Conservation (phyloP, 371 early-diverging fungal genomes). For the Coemansia sp. region DNA sequence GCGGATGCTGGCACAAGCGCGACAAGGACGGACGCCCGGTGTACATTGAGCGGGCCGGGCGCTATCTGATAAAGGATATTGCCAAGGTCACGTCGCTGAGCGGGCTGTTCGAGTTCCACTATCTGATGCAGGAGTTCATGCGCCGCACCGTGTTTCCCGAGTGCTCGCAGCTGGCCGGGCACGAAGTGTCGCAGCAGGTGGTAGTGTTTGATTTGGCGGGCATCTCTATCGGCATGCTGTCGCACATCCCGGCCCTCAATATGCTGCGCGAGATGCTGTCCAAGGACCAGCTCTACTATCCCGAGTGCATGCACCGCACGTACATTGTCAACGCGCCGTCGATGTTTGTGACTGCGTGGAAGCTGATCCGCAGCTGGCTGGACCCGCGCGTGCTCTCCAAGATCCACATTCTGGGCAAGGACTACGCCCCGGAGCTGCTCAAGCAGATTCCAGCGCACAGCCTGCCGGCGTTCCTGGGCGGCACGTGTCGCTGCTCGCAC, state of each 20-base stretch:
- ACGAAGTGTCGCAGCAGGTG: slow-evolving; percentile 69
- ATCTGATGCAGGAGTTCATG: slow-evolving; percentile 76
- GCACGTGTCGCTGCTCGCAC: slow-evolving; percentile 75
- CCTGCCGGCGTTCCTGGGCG: slow-evolving; percentile 76
- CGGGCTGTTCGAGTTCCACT: slow-evolving; percentile 70
- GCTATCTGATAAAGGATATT: slow-evolving; percentile 70
- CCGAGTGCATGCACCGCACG: slow-evolving; percentile 75
- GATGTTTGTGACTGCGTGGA: slow-evolving; percentile 80
- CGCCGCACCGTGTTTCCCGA: slow-evolving; percentile 70
- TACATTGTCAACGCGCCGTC: slow-evolving; percentile 81
- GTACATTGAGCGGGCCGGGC: slow-evolving; percentile 75
- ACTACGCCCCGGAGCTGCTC: slow-evolving; percentile 64
- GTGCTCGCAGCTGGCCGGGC: slow-evolving; percentile 65
- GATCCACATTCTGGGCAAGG: slow-evolving; percentile 73
- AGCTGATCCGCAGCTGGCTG: slow-evolving; percentile 76
- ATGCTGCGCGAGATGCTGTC: slow-evolving; percentile 74
- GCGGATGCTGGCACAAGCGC: slow-evolving; percentile 76
- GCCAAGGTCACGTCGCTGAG: slow-evolving; percentile 63
- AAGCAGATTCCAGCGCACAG: slow-evolving; percentile 74
- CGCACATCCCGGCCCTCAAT: slow-evolving; percentile 75
- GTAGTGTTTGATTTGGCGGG: slow-evolving; percentile 84
- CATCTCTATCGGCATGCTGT: slow-evolving; percentile 58
- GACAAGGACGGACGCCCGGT: slow-evolving; percentile 79
- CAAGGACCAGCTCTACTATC: slow-evolving; percentile 79
- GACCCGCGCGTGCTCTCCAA: slow-evolving; percentile 81